Evolutionary conservation across 75 land plant genomes (phyloP).

Genomic region (Cunninghamia lanceolata): DNA sequence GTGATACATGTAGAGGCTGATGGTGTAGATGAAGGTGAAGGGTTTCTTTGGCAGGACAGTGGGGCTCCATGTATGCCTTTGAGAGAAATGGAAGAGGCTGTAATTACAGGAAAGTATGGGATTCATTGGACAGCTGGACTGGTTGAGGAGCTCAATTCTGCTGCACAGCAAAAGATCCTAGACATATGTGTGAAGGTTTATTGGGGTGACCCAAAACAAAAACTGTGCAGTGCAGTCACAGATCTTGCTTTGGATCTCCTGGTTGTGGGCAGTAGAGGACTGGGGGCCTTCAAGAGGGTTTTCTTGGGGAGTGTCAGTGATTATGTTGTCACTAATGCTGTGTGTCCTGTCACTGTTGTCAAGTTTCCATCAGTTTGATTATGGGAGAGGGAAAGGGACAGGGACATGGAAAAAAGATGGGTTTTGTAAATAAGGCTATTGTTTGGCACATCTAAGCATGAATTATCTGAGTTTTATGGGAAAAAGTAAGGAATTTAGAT

Average conservation of each 20-base stretch:
- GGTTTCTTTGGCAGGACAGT: not conserved
- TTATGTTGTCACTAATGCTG: slow-evolving; percentile 18
- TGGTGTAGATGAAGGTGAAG: not conserved
- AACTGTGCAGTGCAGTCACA: slow-evolving; percentile 23
- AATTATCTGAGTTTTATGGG: too few relatives aligned
- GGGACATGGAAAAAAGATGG: too few relatives aligned
- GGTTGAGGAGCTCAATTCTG: not conserved
- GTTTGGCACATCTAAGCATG: too few relatives aligned
- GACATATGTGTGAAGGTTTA: slow-evolving; percentile 16
- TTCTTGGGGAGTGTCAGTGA: slow-evolving; percentile 21
- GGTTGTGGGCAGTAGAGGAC: slow-evolving; percentile 31
- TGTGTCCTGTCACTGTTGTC: slow-evolving; percentile 21
- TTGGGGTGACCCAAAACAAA: slow-evolving; percentile 31
- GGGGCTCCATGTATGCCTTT: not conserved
- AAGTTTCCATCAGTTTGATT: not conserved
- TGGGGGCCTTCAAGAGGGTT: slow-evolving; percentile 24
- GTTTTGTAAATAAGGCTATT: too few relatives aligned
- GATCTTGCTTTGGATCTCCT: slow-evolving; percentile 19
- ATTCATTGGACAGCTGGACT: not conserved
- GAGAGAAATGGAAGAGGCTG: not conserved
- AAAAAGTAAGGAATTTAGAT: too few relatives aligned
- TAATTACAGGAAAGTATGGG: not conserved
- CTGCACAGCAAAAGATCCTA: not conserved
- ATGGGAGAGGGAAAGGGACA: too few relatives aligned
- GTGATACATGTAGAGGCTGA: not conserved